Evolutionary conservation across 2,329 filamentous ascomycete genomes (phyloP), one percentile per base, ranked within the genome.

Genomic region (Stromatinia cepivora): DNA sequence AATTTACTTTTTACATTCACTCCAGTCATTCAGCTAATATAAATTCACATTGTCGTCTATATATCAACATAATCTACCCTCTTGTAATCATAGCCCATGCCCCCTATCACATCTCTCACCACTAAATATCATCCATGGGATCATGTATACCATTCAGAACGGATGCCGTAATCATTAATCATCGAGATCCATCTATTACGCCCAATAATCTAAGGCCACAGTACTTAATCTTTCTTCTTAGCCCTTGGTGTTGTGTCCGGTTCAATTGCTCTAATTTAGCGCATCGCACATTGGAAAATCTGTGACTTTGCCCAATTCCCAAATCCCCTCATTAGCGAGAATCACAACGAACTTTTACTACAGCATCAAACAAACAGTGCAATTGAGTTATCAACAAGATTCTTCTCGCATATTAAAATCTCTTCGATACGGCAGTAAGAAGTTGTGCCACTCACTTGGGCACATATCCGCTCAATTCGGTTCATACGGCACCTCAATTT

Each of bases 171-270:
- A 10, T 11, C 1, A 6, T 28, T 17, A 13, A 22, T 13, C 8
- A 39, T 9, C 3, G 10, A 39, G 9, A 25, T 39, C 10, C 0
- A 8, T 5, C 31, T 1, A 11, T 5, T 2, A 11, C 4, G 2
- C 1, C 4, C 20, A 48, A 5, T 25, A 9, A 9, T 9, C 4
- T 15, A 3, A 62, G 20, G 20, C 3, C 17, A 9, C 25, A 6
- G 20, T 36, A n/a, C 31, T 34, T 1, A 0, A n/a, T 15, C 22
- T 22, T 48, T 9, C 28, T 22, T 13, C 4, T 10, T 34, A 48
- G 3, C 0, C 4, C 15, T 13, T 7, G 6, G 6, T 1, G 15
- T 31, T 11, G 25, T 31, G 1, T 10, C 31, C 5, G 5, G 31
- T 4, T 58, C 22, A 34, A 4, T 17, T 8, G n/a, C 5, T 48